These are phyloP conservation scores for Camellia japonica DNA, from an alignment of 148 eudicot species.

Conservation along the genomic window DNA sequence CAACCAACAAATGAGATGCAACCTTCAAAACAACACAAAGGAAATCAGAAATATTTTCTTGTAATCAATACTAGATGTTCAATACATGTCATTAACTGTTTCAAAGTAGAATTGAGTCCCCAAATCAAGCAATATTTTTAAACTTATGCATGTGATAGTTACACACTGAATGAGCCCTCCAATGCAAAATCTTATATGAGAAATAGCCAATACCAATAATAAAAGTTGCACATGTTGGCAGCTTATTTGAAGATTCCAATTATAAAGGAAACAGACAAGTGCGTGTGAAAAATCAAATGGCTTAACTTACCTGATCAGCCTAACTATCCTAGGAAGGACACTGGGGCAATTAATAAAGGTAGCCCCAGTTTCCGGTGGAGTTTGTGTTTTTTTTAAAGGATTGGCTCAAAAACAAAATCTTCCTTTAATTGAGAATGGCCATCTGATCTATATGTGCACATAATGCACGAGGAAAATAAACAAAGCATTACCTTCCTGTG, in stretches of 20 bases:
- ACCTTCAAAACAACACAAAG: neutral
- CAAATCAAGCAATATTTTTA: neutral
- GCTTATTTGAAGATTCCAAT: no score
- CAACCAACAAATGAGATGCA: neutral
- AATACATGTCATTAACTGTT: neutral
- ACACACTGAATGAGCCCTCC: neutral
- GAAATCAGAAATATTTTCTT: neutral
- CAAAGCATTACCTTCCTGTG: constrained; percentile 68
- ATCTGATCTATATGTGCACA: neutral
- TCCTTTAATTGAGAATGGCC: neutral
- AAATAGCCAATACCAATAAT: neutral
- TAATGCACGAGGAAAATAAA: neutral
- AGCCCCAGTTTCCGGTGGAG: neutral
- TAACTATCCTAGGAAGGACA: neutral
- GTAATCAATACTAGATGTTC: neutral
- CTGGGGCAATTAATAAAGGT: neutral
- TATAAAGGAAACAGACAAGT: no score
- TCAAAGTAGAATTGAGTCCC: neutral
- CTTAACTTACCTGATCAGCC: neutral
- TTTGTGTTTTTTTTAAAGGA: neutral
- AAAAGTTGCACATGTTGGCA: neutral
- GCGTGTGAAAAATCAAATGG: neutral
- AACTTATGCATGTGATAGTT: neutral
- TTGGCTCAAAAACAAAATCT: neutral
- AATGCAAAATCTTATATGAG: neutral